These are phyloP conservation scores for Trichoderma simmonsii DNA, from an alignment of 2,329 filamentous ascomycete genomes.

Conservation along the genomic window DNA sequence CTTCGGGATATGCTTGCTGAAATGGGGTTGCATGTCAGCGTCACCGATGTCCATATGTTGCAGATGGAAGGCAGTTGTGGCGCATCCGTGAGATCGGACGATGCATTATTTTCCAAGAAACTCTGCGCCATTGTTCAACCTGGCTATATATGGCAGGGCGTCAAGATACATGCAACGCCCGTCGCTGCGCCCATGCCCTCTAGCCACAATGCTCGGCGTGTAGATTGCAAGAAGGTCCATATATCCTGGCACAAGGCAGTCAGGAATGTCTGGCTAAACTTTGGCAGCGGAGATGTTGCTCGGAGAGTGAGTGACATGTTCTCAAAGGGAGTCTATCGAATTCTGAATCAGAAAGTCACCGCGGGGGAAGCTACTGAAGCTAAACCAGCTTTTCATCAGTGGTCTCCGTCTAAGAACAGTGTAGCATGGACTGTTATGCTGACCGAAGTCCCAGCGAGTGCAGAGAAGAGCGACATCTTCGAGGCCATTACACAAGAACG, in stretches of 20 bases:
- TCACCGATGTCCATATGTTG: background rate
- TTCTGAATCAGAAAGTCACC: background rate
- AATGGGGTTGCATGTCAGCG: background rate
- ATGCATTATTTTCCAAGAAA: constrained; percentile 9
- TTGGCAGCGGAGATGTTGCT: constrained; percentile 20
- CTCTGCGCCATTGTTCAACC: background rate
- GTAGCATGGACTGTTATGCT: background rate
- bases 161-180: background rate
- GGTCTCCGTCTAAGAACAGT: background rate
- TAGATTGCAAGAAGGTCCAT: constrained; percentile 35
- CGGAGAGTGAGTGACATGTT: background rate
- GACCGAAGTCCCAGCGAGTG: background rate
- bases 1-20: background rate
- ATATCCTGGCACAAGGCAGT: constrained; percentile 37
- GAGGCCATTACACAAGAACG: background rate
- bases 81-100: background rate
- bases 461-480: background rate
- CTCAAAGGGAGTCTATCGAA: background rate
- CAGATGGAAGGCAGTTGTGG: background rate
- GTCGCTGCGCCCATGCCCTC: constrained; percentile 26
- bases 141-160: background rate
- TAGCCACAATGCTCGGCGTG: constrained; percentile 25
- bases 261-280: constrained; percentile 31
- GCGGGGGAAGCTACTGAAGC: constrained; percentile 17
- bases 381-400: background rate